Evolutionary conservation across 108 stramenopile species (phyloP), one percentile per base, ranked within the genome.

Genomic region (Skeletonema grethae): DNA sequence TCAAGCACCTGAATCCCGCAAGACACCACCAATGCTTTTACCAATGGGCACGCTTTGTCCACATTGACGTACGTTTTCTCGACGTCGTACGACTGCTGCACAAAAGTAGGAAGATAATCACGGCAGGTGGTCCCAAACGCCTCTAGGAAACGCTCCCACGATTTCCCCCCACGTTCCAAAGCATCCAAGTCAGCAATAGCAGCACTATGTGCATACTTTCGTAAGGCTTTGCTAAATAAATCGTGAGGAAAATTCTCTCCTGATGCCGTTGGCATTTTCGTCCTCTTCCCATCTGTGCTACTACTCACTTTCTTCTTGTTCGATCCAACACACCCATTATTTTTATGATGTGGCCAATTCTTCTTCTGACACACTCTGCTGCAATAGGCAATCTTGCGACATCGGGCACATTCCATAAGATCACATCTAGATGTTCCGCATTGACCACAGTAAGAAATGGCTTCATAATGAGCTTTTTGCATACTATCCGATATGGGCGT

Each of bases 351-450:
- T 13, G 60, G 60, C 60, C 60, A 61, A n/a, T 61, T 61, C 29
- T 24, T 61, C 29, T 61, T 61, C 8, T 61, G 60, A n/a, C 60
- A 61, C 2, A 7, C 28, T 11, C 30, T 30, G 29, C 60, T 61
- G 29, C 60, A 61, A 61, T 61, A 61, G 0, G 24, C 5, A 29
- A 61, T 34, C 29, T 61, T 61, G 7, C 22, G 60, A 61, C 60
- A 61, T 2, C 22, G 60, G 7, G 60, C 32, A 11, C 60, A 61
- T 30, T 61, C 32, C 60, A 61, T 31, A 7, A 61, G 12, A 61
- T 61, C 60, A 34, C 60, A 61, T 61, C 60, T 31, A 61, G 60
- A 61, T 30, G 60, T 61, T 12, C 60, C 60, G 12, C 60, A 61
- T 13, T 61, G 60, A 6, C 28, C 60, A 30, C 60, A 61, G 60